These are phyloP conservation scores for Pseudovirgaria hyperparasitica DNA, from an alignment of 2,329 filamentous ascomycete genomes.

Conservation along the genomic window DNA sequence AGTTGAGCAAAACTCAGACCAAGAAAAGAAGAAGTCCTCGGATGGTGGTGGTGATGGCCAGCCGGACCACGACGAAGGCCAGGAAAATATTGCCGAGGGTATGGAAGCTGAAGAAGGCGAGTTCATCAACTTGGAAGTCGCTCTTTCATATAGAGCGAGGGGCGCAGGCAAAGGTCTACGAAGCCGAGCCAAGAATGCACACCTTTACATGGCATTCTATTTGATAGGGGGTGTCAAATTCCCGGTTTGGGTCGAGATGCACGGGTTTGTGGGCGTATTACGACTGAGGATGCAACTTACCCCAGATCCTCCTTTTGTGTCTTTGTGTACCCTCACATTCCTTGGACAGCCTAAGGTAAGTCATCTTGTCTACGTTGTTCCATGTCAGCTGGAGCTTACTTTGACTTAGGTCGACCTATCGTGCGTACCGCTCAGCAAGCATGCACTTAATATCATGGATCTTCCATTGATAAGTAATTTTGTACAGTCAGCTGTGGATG, in stretches of 20 bases:
- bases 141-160: constrained; percentile 58
- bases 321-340: constrained; percentile 61
- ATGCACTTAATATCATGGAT: constrained; percentile 61
- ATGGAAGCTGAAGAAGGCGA: constrained; percentile 69
- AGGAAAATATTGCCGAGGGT: constrained; percentile 36
- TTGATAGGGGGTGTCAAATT: constrained; percentile 43
- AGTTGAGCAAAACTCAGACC: constrained; percentile 21
- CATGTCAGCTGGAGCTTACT: no score
- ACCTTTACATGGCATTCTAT: constrained; percentile 61
- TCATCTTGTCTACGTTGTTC: no score
- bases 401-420: constrained; percentile 58
- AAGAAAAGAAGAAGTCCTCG: constrained; percentile 19
- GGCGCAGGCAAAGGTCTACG: constrained; percentile 47
- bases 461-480: constrained; percentile 63
- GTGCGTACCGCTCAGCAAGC: constrained; percentile 57
- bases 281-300: constrained; percentile 58
- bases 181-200: constrained; percentile 56
- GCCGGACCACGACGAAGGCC: constrained; percentile 14
- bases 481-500: constrained; percentile 61
- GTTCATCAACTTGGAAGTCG: constrained; percentile 65
- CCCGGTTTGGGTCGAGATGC: constrained; percentile 63
- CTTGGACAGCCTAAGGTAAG: constrained; percentile 63
- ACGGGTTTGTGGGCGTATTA: constrained; percentile 58
- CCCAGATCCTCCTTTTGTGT: constrained; percentile 65
- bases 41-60: constrained; percentile 15